Conservation (phyloP, 2,329 filamentous ascomycete genomes). For the Colletotrichum phormii region DNA sequence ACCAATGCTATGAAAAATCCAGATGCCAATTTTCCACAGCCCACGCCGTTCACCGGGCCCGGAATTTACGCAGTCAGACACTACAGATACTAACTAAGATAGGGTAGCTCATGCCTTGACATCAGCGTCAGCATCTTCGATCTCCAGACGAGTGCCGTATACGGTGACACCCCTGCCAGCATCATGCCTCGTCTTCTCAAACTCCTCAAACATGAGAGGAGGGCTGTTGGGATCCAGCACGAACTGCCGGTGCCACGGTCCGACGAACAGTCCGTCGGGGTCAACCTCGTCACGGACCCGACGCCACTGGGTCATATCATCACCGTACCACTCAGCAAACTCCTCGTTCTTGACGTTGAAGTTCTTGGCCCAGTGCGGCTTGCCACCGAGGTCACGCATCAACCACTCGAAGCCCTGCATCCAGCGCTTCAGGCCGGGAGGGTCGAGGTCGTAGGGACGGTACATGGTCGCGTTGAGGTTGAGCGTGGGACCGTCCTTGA, state of each 20-base stretch:
- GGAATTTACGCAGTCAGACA: background rate
- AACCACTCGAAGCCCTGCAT: slow-evolving; percentile 92
- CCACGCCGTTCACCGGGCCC: background rate
- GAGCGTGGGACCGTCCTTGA: slow-evolving; percentile 76
- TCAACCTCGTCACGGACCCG: slow-evolving; percentile 77
- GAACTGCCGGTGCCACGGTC: slow-evolving; percentile 86
- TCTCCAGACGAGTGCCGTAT: slow-evolving; percentile 18
- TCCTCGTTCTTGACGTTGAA: slow-evolving; percentile 71
- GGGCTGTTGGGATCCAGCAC: slow-evolving; percentile 59
- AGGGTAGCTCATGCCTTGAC: background rate
- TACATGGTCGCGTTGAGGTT: slow-evolving; percentile 95
- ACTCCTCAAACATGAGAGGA: slow-evolving; percentile 52
- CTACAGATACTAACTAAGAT: background rate
- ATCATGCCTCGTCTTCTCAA: slow-evolving; percentile 43
- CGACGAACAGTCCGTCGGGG: slow-evolving; percentile 87
- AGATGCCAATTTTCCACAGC: background rate
- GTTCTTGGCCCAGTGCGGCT: slow-evolving; percentile 97
- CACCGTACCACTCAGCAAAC: slow-evolving; percentile 76
- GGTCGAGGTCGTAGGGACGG: slow-evolving; percentile 81
- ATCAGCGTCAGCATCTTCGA: background rate
- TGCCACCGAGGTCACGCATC: slow-evolving; percentile 86
- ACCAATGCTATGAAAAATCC: background rate
- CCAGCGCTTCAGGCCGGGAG: slow-evolving; percentile 80
- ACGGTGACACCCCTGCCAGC: slow-evolving; percentile 26
- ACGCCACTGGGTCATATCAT: slow-evolving; percentile 74